Conservation (phyloP, 116 monocot genomes). For the Dioscorea cayenensis region DNA sequence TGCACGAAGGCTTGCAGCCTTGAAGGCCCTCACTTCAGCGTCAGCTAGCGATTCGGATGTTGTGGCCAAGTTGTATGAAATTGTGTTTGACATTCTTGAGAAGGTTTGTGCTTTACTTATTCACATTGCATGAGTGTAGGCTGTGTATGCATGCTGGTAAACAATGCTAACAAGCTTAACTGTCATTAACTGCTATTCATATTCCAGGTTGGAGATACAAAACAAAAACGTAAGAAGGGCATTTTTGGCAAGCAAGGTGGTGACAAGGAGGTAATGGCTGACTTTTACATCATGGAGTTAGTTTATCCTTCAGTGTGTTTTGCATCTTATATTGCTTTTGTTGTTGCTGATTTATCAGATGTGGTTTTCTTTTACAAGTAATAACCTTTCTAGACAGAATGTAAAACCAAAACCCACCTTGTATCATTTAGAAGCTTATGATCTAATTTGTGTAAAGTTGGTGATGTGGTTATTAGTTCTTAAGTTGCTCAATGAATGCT, state of each 20-base stretch:
- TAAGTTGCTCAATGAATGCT: too few species aligned
- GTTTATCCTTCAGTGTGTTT: neutral
- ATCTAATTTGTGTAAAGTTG: too few species aligned
- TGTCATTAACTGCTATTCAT: neutral
- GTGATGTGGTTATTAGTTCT: too few species aligned
- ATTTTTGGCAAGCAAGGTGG: constrained; percentile 86
- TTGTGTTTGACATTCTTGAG: constrained; percentile 94
- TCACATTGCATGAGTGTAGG: neutral
- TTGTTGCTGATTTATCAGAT: too few species aligned
- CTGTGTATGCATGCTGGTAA: neutral
- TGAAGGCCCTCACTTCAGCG: constrained; percentile 88
- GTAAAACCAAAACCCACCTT: too few species aligned
- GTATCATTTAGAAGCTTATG: too few species aligned
- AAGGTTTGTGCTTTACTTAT: constrained; percentile 49
- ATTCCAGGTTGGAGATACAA: constrained; percentile 79
- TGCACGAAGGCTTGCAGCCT: constrained; percentile 89
- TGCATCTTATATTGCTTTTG: too few species aligned
- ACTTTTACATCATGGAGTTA: neutral
- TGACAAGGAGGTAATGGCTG: constrained; percentile 82
- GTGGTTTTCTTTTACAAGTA: too few species aligned
- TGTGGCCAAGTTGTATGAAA: constrained; percentile 83
- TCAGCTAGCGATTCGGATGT: constrained; percentile 72
- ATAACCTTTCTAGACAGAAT: too few species aligned
- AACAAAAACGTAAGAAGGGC: constrained; percentile 93
- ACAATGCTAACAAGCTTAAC: neutral